These are phyloP conservation scores for Geotrichum cucujoidarum DNA, from an alignment of 1,139 yeast species.

Conservation along the genomic window DNA sequence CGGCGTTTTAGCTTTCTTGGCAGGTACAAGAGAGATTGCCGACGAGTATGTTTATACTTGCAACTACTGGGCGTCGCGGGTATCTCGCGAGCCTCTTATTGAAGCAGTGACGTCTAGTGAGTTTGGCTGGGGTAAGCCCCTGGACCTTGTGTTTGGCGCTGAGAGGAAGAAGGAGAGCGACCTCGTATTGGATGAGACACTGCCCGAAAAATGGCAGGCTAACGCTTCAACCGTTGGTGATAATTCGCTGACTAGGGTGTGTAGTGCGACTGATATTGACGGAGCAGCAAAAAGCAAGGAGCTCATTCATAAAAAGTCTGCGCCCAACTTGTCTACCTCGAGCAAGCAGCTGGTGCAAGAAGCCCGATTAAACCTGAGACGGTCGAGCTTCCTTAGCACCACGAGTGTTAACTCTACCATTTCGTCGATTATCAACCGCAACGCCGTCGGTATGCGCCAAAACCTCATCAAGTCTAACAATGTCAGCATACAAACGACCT, in stretches of 20 bases:
- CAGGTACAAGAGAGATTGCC: slow-evolving; percentile 68
- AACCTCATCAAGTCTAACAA: neutral
- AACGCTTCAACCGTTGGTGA: neutral
- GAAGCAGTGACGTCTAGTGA: slow-evolving; percentile 68
- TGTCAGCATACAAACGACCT: neutral
- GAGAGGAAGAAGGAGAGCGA: neutral
- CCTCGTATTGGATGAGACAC: too few species aligned
- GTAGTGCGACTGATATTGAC: too few species aligned
- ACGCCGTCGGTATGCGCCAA: neutral
- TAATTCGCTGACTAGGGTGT: neutral
- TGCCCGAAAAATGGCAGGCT: neutral
- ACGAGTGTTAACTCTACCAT: neutral
- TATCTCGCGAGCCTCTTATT: slow-evolving; percentile 66
- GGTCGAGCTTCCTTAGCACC: neutral
- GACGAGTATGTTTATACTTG: slow-evolving; percentile 68
- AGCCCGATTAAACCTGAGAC: too few species aligned
- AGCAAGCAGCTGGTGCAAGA: neutral
- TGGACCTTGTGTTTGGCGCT: slow-evolving; percentile 21
- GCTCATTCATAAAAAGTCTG: neutral
- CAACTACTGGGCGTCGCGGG: slow-evolving; percentile 87
- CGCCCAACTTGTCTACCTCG: neutral
- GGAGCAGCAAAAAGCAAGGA: too few species aligned
- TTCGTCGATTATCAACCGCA: neutral
- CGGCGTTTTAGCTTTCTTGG: slow-evolving; percentile 34
- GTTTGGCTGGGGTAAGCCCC: slow-evolving; percentile 64